Evolutionary conservation across 1,139 yeast genomes (phyloP).

Genomic region (Geotrichum histeridarum): DNA sequence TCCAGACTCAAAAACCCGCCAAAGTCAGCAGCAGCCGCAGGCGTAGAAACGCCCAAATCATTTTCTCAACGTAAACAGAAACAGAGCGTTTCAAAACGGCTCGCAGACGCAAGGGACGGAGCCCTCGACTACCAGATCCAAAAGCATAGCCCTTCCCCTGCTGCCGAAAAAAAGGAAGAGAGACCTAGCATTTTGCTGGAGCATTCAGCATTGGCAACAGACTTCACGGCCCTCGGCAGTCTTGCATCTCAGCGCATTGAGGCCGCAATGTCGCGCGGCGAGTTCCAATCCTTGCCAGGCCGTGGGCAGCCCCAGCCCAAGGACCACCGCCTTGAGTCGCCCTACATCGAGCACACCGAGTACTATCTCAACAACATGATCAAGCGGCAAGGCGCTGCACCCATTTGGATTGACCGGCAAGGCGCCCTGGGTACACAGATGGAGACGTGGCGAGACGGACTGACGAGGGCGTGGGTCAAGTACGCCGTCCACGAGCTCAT

Average conservation of each 20-base stretch:
- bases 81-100: constrained; percentile 38
- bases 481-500: constrained; percentile 10
- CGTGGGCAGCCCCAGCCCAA: constrained; percentile 49
- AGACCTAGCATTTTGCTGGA: not conserved
- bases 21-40: constrained; percentile 36
- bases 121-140: constrained; percentile 52
- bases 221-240: constrained; percentile 52
- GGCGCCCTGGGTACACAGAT: constrained; percentile 50
- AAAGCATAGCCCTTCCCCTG: constrained; percentile 1
- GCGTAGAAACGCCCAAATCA: constrained; percentile 7
- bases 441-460: constrained; percentile 40
- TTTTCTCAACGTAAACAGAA: constrained; percentile 11
- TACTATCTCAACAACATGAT: constrained; percentile 67
- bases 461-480: constrained; percentile 22
- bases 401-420: constrained; percentile 88
- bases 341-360: constrained; percentile 55
- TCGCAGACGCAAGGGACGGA: constrained; percentile 58
- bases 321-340: constrained; percentile 42
- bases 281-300: constrained; percentile 58
- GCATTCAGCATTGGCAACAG: constrained; percentile 45
- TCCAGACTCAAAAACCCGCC: constrained; percentile 56
- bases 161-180: not conserved
- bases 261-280: constrained; percentile 67
- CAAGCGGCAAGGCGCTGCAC: constrained; percentile 69
- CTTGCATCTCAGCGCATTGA: constrained; percentile 72